Percentiles rank a stretch among this genome's conserved stretches.
Conservation (phyloP, 1,284 basidiomycete species). For the Xerocomus amazonicus region DNA sequence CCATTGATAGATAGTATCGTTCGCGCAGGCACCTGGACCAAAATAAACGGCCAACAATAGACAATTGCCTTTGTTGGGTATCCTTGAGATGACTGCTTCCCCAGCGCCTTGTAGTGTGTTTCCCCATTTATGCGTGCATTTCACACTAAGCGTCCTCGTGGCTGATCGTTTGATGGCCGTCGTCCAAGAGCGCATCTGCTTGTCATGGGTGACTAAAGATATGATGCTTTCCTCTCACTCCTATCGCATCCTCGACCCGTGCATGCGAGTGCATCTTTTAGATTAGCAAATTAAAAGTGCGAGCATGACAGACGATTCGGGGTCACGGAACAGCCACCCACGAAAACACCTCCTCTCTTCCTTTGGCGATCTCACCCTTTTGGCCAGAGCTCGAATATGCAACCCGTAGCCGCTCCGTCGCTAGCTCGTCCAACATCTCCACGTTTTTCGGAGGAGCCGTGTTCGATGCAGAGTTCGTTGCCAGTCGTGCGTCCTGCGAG, state of each 20-base stretch:
- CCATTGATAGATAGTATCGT: background rate
- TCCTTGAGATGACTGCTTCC: background rate
- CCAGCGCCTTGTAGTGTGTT: background rate
- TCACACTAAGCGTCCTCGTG: background rate
- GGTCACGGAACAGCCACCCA: conserved; percentile 29
- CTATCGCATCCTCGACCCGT: background rate
- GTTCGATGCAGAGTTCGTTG: conserved; percentile 48
- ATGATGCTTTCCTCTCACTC: too few relatives aligned
- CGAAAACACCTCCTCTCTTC: conserved; percentile 33
- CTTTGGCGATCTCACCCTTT: conserved; percentile 32
- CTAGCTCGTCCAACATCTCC: conserved; percentile 62
- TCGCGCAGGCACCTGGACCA: background rate
- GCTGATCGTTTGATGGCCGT: background rate
- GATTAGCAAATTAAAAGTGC: conserved; percentile 7
- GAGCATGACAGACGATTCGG: background rate
- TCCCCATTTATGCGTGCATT: background rate
- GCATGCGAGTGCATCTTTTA: background rate
- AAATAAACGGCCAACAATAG: background rate
- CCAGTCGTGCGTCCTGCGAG: conserved; percentile 36
- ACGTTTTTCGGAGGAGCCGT: conserved; percentile 52
- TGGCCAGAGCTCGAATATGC: conserved; percentile 44
- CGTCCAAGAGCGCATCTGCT: background rate
- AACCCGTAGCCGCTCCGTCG: conserved; percentile 64
- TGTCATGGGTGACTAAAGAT: background rate
- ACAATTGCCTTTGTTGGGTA: background rate